phyloP scores from a whole-genome alignment of 2,329 filamentous ascomycete genomes.

The Curvularia verruculosa region DNA sequence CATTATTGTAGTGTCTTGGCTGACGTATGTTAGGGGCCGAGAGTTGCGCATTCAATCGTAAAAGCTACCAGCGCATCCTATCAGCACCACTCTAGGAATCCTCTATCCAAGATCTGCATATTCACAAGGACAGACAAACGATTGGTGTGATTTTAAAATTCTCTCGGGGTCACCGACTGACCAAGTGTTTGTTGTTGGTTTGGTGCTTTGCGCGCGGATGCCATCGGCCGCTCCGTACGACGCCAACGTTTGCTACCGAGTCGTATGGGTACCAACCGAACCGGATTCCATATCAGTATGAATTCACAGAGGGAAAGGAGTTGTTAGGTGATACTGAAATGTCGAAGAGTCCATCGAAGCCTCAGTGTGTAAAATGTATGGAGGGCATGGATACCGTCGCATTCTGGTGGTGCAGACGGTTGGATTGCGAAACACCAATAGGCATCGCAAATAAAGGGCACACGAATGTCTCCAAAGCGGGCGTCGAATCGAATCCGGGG shows the following conservation, averaged over 20 bases:
- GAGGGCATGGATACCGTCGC: background rate
- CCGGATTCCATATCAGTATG: constrained; percentile 2
- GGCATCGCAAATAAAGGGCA: constrained; percentile 2
- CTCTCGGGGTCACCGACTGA: constrained; percentile 14
- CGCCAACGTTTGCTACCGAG: constrained; percentile 42
- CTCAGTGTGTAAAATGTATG: background rate
- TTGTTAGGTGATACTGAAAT: background rate
- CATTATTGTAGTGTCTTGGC: constrained; percentile 8
- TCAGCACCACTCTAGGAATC: background rate
- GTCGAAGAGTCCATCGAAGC: background rate
- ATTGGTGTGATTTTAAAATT: background rate
- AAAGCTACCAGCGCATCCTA: background rate
- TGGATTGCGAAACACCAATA: constrained; percentile 4
- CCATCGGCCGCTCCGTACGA: constrained; percentile 43
- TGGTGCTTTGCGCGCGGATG: constrained; percentile 23
- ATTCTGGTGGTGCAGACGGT: constrained; percentile 1
- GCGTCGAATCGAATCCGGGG: constrained; percentile 10
- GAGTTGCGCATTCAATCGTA: background rate
- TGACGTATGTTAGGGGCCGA: background rate
- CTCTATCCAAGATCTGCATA: background rate
- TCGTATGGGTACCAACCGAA: constrained; percentile 6
- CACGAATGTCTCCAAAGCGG: constrained; percentile 3
- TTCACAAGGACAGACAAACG: background rate
- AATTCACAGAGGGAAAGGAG: background rate
- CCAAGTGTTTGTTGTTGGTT: constrained; percentile 16